Base-by-base conservation (phyloP, 1,284 basidiomycete genomes). In the Apiotrichum montevideense region DNA sequence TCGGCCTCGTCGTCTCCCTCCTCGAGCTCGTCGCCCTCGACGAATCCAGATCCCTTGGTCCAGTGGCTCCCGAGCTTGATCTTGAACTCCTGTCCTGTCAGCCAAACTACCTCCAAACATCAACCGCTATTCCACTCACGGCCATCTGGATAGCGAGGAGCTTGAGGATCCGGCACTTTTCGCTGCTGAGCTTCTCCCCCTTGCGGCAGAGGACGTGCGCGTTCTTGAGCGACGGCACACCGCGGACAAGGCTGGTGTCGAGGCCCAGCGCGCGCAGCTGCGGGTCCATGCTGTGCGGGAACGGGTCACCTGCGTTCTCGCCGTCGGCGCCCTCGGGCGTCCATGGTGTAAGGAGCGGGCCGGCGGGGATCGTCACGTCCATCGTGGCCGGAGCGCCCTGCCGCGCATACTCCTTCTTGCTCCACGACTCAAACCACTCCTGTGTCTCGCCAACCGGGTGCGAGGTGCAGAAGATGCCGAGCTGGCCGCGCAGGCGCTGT, bases 211-310 rank as follows among this genome's bases (percentile, higher is more conserved):
- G 79, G 50, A 83, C 82, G 72, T 95, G 93, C n/a, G 88, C 80
- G 55, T 80, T 81, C 49, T 85, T 83, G 54, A 98, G 79, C 4
- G 87, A 89, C 3, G 96, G 95, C 2, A 97, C 88, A 56, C 95
- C 96, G 63, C 84, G 84, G 62, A 87, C 84, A 79, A 99, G 83
- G 54, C 81, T 83, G 15, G 95, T 98, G 46, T 85, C 82, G 53
- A 99, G 80, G 10, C 96, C 96, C 35, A 98, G 83, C 72, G 88
- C 87, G 56, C 95, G 85, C 54, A 99, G 81, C 72, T 98, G 94
- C 21, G 95, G 92, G 68, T 99, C 95, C 78, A 98, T 90, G 66
- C 90, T 92, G 76, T 97, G 93, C 34, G 95, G 91, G 74, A 98
- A 93, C 1, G 92, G 87, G 58, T 81, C 81, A 41, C 76, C 79